Conservation (phyloP, 2,329 filamentous ascomycete species). For the Teratosphaeria zuluensis region DNA sequence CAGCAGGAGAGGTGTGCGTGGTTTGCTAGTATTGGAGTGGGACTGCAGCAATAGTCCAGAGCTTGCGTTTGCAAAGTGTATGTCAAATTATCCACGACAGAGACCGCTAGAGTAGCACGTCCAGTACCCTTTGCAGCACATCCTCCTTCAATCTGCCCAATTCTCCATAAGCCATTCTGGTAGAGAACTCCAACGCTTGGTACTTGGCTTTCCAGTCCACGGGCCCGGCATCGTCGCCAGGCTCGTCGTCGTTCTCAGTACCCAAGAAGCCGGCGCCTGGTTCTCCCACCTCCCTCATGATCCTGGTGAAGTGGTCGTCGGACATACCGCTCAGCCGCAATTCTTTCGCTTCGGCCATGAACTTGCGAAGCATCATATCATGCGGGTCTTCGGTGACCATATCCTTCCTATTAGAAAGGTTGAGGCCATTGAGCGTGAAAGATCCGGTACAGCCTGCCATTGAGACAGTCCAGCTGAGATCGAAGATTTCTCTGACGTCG, state of each 20-base stretch:
- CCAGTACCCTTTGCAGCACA: constrained; percentile 22
- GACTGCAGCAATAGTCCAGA: constrained; percentile 34
- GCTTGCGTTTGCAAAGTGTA: background rate
- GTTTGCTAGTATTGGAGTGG: constrained; percentile 39
- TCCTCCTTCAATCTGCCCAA: constrained; percentile 21
- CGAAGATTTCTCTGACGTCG: constrained; percentile 33
- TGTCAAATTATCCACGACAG: background rate
- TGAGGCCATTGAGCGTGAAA: constrained; percentile 34
- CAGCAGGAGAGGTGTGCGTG: constrained; percentile 40
- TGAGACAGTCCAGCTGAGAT: constrained; percentile 33
- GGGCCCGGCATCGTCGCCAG: constrained; percentile 7
- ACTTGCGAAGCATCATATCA: constrained; percentile 12
- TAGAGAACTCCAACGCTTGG: constrained; percentile 22
- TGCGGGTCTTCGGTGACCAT: constrained; percentile 7
- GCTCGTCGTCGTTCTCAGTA: background rate
- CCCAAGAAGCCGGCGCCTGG: background rate
- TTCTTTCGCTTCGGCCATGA: constrained; percentile 10
- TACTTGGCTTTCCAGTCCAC: constrained; percentile 24
- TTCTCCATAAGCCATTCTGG: constrained; percentile 23
- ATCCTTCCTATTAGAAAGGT: constrained; percentile 6
- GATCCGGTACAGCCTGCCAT: constrained; percentile 34
- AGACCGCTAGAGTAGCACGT: constrained; percentile 10
- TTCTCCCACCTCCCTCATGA: constrained; percentile 11
- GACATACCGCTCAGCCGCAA: background rate
- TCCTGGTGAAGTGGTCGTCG: background rate